Conservation (phyloP, 2,329 filamentous ascomycete species). For the Colletotrichum sp. region DNA sequence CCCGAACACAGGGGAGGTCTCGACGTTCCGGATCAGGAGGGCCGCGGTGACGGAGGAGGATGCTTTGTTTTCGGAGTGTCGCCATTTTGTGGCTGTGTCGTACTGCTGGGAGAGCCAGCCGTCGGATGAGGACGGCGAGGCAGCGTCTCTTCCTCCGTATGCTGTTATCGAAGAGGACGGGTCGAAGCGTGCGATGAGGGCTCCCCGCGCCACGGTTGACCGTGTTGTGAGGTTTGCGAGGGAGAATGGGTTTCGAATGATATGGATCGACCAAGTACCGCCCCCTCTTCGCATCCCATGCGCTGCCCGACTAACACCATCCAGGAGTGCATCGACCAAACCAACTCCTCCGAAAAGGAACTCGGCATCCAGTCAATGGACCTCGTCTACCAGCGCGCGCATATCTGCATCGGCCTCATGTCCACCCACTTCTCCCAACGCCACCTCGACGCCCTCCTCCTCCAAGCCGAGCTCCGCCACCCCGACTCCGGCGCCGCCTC, state of each 20-base stretch:
- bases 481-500: background rate
- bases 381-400: background rate
- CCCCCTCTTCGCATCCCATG: fast-evolving
- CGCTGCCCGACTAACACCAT: background rate
- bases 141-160: background rate
- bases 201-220: background rate
- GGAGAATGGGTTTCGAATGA: background rate
- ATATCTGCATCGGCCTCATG: background rate
- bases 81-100: background rate
- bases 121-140: background rate
- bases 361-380: background rate
- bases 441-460: background rate
- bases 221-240: background rate
- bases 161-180: background rate
- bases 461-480: background rate
- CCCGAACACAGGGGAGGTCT: background rate
- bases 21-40: background rate
- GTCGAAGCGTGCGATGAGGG: background rate
- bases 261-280: background rate
- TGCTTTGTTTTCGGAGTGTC: background rate
- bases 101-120: background rate
- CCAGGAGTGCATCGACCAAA: background rate
- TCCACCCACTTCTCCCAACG: background rate
- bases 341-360: background rate
- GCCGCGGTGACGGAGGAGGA: background rate